Conservation (phyloP, 305 asterid genomes). For the Andrographis paniculata region DNA sequence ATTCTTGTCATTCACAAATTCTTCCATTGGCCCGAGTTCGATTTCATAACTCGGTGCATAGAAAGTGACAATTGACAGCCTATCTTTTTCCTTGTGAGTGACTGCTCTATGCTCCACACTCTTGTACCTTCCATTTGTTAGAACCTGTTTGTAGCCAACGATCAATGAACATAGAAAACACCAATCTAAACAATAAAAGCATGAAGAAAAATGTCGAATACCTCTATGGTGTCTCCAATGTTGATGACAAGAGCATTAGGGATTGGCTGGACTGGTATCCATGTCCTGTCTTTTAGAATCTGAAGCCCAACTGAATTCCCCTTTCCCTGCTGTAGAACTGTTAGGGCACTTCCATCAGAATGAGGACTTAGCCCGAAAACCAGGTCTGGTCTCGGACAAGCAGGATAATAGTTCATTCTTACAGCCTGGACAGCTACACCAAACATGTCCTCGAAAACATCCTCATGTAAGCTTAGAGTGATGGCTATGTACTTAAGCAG, state of each 20-base stretch:
- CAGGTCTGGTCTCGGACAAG: slow-evolving; percentile 93
- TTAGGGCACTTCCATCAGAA: slow-evolving; percentile 98
- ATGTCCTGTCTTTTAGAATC: slow-evolving; percentile 46
- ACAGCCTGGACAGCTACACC: slow-evolving; percentile 85
- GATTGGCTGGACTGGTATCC: slow-evolving; percentile 73
- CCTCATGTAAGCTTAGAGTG: slow-evolving; percentile 38
- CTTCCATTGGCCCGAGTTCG: slow-evolving; percentile 63
- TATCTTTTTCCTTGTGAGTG: slow-evolving; percentile 63
- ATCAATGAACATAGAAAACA: neutral
- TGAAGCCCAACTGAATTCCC: slow-evolving; percentile 85
- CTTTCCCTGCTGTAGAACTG: slow-evolving; percentile 75
- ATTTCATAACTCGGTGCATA: slow-evolving; percentile 88
- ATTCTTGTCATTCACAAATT: slow-evolving; percentile 45
- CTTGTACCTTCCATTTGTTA: slow-evolving; percentile 83
- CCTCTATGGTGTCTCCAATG: slow-evolving; percentile 93
- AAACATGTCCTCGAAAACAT: slow-evolving; percentile 71
- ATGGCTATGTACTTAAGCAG: slow-evolving; percentile 60
- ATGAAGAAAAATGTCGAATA: slow-evolving; percentile 12
- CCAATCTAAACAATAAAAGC: neutral
- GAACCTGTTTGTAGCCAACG: slow-evolving; percentile 36
- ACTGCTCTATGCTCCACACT: slow-evolving; percentile 97
- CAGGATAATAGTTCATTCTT: slow-evolving; percentile 91
- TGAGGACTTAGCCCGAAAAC: slow-evolving; percentile 91
- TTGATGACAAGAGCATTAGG: slow-evolving; percentile 86
- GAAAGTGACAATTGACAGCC: slow-evolving; percentile 85